Percentiles rank a stretch among this genome's conserved stretches.
These are phyloP conservation scores for Russula vinacea DNA, from an alignment of 768 basidiomycete genomes.

Conservation along the genomic window DNA sequence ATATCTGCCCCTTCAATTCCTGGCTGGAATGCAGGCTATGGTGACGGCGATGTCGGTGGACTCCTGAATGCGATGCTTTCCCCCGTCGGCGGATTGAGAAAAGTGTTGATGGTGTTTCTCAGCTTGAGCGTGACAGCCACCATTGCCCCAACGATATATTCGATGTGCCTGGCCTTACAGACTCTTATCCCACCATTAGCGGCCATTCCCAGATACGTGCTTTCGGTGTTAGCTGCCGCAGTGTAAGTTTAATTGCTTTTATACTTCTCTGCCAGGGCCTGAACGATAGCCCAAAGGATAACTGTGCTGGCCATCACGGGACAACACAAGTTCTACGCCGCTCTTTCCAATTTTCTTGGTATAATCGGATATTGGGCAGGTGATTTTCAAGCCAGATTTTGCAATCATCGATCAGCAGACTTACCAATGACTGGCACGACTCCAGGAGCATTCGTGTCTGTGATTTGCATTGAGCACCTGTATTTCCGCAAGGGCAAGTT, in stretches of 20 bases:
- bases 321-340: conserved; percentile 57
- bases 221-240: conserved; percentile 61
- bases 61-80: conserved; percentile 58
- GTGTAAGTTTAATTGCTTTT: conserved; percentile 48
- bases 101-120: conserved; percentile 67
- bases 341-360: conserved; percentile 65
- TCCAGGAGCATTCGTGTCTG: conserved; percentile 37
- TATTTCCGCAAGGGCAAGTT: conserved; percentile 55
- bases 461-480: conserved; percentile 64
- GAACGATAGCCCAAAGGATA: conserved; percentile 40
- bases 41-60: conserved; percentile 55
- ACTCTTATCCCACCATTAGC: conserved; percentile 58
- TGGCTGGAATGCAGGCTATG: conserved; percentile 55
- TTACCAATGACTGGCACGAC: conserved; percentile 43
- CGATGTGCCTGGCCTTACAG: conserved; percentile 70
- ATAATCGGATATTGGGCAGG: conserved; percentile 50
- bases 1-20: conserved; percentile 54
- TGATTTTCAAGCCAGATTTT: conserved; percentile 6
- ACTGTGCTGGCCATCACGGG: conserved; percentile 75
- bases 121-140: conserved; percentile 75
- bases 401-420: conserved; percentile 31
- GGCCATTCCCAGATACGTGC: conserved; percentile 64
- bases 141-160: conserved; percentile 81
- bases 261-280: not conserved
- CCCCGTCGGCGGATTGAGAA: conserved; percentile 65